Evolutionary conservation across 2,329 filamentous ascomycete genomes (phyloP), one percentile per base, ranked within the genome.

Genomic region (Triangularia verruculosa): DNA sequence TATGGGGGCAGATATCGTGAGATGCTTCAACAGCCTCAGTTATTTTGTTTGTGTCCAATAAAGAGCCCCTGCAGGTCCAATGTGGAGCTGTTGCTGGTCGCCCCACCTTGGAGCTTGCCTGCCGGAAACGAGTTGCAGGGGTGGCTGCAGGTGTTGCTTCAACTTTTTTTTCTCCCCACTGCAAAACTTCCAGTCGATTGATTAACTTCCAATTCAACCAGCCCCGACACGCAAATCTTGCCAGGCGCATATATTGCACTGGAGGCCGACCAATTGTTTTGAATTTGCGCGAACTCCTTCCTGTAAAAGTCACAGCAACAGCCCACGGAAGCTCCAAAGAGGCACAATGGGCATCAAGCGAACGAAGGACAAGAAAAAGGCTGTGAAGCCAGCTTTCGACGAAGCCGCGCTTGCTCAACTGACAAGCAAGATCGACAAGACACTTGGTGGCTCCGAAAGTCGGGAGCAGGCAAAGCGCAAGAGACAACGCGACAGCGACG

Each of bases 341-440:
- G 22, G 55, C 30, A 56, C 57, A 27, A 71, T 71, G 69, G 68
- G 68, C 24, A 27, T 61, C 8, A 70, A 65, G 25, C 69, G 67
- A 60, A 78, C 78, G 63, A 71, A 75, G 58, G 72, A 75, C 32
- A 79, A 77, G 68, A 79, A 78, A 66, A 79, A 77, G 65, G 69
- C 61, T 27, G 66, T 28, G 17, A 70, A 62, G 57, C 64, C 69
- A 24, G 63, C 64, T n/a, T 82, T 88, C 64, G 79, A 86, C 66
- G 79, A 83, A 64, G 75, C 78, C 39, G 77, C 83, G 5, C 74
- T 88, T 62, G 78, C 78, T 7, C 78, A 82, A 64, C 73, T 88
- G 70, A 87, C 85, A 4, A 79, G 81, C 32, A 83, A 81, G 71
- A 84, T 88, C 66, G 83, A 87, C 69, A 78, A 82, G 68, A 79